phyloP scores from a whole-genome alignment of 208 protist species.

The Crithidia fasciculata region DNA sequence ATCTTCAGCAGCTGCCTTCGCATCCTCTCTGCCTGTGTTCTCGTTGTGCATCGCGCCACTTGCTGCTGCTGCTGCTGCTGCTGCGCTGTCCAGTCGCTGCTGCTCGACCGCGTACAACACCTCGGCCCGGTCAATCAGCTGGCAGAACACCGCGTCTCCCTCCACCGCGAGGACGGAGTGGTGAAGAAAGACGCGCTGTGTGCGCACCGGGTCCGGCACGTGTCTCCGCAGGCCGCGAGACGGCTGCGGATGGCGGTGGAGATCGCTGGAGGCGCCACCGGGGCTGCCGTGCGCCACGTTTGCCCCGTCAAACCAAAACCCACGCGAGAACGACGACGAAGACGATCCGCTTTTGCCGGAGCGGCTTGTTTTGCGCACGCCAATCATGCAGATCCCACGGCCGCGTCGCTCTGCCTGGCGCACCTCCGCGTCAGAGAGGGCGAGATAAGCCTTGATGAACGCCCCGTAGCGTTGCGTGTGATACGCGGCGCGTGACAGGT shows the following conservation, averaged over 20 bases:
- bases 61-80: neutral
- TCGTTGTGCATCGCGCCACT: neutral
- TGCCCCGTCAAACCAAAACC: too few species aligned
- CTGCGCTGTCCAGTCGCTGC: conserved; percentile 24
- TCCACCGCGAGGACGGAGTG: conserved; percentile 87
- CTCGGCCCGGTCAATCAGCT: conserved; percentile 60
- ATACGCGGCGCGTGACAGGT: conserved; percentile 38
- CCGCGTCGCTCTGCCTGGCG: conserved; percentile 55
- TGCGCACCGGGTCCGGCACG: conserved; percentile 32
- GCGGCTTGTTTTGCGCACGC: conserved; percentile 27
- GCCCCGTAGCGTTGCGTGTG: conserved; percentile 69
- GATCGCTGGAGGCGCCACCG: too few species aligned
- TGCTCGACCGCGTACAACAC: conserved; percentile 40
- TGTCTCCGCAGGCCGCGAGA: neutral
- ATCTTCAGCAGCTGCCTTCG: too few species aligned
- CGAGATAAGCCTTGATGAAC: conserved; percentile 78
- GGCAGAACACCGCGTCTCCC: conserved; percentile 77
- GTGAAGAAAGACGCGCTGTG: conserved; percentile 53
- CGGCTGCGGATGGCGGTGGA: neutral
- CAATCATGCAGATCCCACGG: conserved; percentile 69
- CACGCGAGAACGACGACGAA: neutral
- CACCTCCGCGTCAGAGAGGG: conserved; percentile 51
- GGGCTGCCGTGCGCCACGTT: too few species aligned
- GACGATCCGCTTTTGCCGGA: conserved; percentile 3
- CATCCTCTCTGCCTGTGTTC: too few species aligned